Evolutionary conservation across 163 green algal genomes (phyloP), one percentile per base, ranked within the genome.

Genomic region (Scenedesmus sp.): DNA sequence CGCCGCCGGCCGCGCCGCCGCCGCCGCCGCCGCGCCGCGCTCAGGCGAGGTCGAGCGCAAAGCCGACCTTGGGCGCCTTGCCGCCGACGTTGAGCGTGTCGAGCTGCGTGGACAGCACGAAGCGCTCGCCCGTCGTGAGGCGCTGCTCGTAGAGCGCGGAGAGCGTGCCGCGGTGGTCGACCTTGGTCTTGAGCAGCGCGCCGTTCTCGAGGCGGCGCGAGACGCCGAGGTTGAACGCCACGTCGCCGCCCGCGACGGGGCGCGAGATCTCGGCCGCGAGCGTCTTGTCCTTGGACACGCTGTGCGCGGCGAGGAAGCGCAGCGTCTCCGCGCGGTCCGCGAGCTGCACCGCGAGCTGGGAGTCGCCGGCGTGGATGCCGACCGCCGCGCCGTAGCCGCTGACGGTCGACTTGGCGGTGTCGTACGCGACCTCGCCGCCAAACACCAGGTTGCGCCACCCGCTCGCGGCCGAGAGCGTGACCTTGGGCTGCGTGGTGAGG

Each of bases 61-160:
- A 63, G 31, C 75, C 75, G 11, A 83, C 75, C 75, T 83, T 83
- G 33, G 75, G 75, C 56, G 64, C 53, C 75, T 83, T 83, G 50
- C 51, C 51, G 9, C 74, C 63, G 10, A 67, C 34, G 50, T 75
- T 75, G 63, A 81, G 51, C 22, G 75, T 77, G 64, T 83, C 75
- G 69, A 91, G 50, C 82, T 91, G 87, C 50, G 88, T 63, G 22
- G 67, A 81, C 13, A 83, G 82, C 57, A 80, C 77, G 24, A 89
- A 63, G 72, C 82, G 84, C 82, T 91, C 87, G 22, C 87, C 87
- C 9, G 47, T 79, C 0, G 80, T n/a, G 44, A 91, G 84, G 75
- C 78, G 80, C 45, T 86, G 85, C 82, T 89, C 84, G 75, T 91
- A 91, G 36, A 91, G 82, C 4, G 72, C 74, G 31, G 82, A 86